A percentile compares a stretch with the other conserved stretches of the same genome.
Evolutionary conservation across 2,329 filamentous ascomycete genomes (phyloP).

Genomic region (Curvularia spicifera): DNA sequence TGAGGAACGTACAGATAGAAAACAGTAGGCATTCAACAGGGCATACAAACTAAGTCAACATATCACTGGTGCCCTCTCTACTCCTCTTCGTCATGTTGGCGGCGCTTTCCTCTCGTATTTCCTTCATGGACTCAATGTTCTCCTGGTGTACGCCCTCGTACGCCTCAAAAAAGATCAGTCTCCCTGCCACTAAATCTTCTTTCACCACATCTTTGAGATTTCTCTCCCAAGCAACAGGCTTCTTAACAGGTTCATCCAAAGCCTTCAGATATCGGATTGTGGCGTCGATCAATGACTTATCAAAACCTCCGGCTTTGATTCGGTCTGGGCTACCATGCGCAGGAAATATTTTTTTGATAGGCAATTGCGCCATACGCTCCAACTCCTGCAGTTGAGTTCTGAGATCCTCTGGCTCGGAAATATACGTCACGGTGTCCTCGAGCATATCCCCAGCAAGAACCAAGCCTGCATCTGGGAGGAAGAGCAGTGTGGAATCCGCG

Average conservation of each 20-base stretch:
- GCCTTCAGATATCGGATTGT: not conserved
- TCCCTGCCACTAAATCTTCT: not conserved
- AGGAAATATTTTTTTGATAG: not conserved
- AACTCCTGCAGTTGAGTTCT: not conserved
- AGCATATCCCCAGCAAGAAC: not conserved
- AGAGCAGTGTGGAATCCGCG: not conserved
- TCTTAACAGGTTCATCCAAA: not conserved
- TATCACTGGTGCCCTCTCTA: not conserved
- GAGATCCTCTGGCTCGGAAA: not conserved
- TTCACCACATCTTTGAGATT: not conserved
- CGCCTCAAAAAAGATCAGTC: not conserved
- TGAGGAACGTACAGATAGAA: conserved; percentile 20
- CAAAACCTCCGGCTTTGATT: not conserved
- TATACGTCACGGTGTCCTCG: not conserved
- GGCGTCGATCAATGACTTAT: not conserved
- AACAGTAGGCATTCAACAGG: conserved; percentile 20
- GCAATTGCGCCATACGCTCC: not conserved
- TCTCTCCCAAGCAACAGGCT: not conserved
- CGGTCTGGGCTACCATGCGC: not conserved
- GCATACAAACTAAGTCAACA: conserved; percentile 24
- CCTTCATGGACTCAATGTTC: not conserved
- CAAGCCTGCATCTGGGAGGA: not conserved
- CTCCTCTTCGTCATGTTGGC: not conserved
- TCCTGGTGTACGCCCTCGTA: not conserved
- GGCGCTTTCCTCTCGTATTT: not conserved